phyloP scores from a whole-genome alignment of 768 basidiomycete species.

The Rhizopogon rudus region DNA sequence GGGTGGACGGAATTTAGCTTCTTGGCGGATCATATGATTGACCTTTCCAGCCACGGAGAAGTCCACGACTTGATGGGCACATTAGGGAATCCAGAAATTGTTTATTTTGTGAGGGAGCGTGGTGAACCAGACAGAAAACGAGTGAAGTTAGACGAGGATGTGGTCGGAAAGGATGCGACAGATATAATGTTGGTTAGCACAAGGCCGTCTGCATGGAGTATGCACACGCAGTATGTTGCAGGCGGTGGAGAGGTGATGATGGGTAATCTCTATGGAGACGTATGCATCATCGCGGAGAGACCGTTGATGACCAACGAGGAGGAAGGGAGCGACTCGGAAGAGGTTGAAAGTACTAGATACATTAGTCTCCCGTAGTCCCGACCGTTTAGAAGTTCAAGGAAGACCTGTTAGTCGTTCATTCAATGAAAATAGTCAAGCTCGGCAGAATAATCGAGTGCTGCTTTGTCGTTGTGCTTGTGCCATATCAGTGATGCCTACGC shows the following conservation, averaged over 20 bases:
- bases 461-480: too few relatives aligned
- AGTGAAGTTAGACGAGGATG: not conserved
- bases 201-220: not conserved
- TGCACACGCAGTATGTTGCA: not conserved
- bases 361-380: not conserved
- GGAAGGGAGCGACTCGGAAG: not conserved
- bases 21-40: not conserved
- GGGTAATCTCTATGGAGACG: not conserved
- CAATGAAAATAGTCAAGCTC: too few relatives aligned
- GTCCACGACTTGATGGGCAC: not conserved
- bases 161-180: not conserved
- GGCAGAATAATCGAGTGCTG: too few relatives aligned
- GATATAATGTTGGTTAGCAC: not conserved
- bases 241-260: not conserved
- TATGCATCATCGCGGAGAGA: constrained; percentile 1
- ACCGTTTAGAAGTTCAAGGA: too few relatives aligned
- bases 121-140: not conserved
- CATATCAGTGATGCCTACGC: too few relatives aligned
- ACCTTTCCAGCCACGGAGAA: not conserved
- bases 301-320: not conserved
- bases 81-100: not conserved
- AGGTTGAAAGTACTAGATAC: not conserved
- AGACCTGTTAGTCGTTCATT: too few relatives aligned
- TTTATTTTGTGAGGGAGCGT: not conserved
- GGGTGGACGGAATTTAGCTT: not conserved